phyloP scores from a whole-genome alignment of 2,329 filamentous ascomycete genomes.

The Botryotinia narcissicola region DNA sequence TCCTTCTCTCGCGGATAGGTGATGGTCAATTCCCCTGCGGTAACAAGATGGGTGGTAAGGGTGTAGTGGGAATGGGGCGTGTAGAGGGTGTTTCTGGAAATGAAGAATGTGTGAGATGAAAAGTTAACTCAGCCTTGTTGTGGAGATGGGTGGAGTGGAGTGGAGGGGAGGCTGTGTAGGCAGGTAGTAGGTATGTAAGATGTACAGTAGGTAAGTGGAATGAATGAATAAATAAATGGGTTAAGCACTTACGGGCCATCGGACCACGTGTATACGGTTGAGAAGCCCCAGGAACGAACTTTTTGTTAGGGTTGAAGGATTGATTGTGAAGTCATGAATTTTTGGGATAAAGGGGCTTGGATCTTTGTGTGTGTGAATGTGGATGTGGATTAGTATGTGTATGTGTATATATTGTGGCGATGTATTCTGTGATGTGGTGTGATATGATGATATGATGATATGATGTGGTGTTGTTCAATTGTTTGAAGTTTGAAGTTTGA shows the following conservation, averaged over 20 bases:
- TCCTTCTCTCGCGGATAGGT: constrained; percentile 59
- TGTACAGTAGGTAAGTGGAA: neutral
- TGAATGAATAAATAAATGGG: neutral
- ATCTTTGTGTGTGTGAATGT: neutral
- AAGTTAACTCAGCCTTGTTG: constrained; percentile 16
- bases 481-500: neutral
- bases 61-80: constrained; percentile 62
- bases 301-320: constrained; percentile 54
- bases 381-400: neutral
- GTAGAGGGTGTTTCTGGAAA: constrained; percentile 64
- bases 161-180: constrained; percentile 1
- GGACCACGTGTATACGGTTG: constrained; percentile 68
- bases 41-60: constrained; percentile 67
- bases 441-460: neutral
- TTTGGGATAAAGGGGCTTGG: neutral
- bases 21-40: constrained; percentile 63
- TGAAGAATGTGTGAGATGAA: constrained; percentile 15
- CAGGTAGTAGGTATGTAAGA: neutral
- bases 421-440: neutral
- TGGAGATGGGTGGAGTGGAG: neutral
- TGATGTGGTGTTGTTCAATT: neutral
- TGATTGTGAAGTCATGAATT: constrained; percentile 36
- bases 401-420: neutral
- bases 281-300: constrained; percentile 68
- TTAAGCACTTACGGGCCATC: constrained; percentile 61